Percentiles rank a stretch among this genome's conserved stretches.
Conservation (phyloP, 306 rosid genomes). For the Ammopiptanthus mongolicus region DNA sequence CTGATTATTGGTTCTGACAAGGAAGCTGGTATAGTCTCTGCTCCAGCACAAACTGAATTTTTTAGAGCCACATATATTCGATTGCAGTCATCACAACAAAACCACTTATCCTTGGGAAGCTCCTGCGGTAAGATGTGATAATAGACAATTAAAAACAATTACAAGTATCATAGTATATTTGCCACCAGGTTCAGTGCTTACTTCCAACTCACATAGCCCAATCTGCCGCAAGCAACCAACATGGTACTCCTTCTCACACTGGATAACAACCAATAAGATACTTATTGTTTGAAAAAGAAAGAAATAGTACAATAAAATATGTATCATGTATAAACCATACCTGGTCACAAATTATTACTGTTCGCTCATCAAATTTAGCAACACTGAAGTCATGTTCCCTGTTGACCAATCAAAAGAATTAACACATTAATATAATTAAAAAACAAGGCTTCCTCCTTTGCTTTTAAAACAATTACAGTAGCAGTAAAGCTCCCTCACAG, state of each 20-base stretch:
- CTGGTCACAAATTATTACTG: slow-evolving; percentile 94
- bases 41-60: slow-evolving; percentile 63
- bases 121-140: slow-evolving; percentile 44
- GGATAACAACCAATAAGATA: slow-evolving; percentile 26
- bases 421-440: neutral
- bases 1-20: slow-evolving; percentile 48
- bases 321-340: slow-evolving; percentile 41
- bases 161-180: slow-evolving; percentile 14
- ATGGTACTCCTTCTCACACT: slow-evolving; percentile 99
- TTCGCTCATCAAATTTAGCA: slow-evolving; percentile 83
- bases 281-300: neutral
- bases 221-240: slow-evolving; percentile 87
- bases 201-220: slow-evolving; percentile 81
- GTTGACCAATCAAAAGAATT: slow-evolving; percentile 13
- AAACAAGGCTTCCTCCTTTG: neutral
- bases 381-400: slow-evolving; percentile 93
- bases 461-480: neutral
- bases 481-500: neutral
- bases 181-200: slow-evolving; percentile 34
- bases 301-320: neutral
- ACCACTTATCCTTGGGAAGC: slow-evolving; percentile 98
- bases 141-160: slow-evolving; percentile 20
- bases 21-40: slow-evolving; percentile 54
- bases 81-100: slow-evolving; percentile 85
- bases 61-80: slow-evolving; percentile 66